Percentiles rank a stretch among this genome's conserved stretches.
These are phyloP conservation scores for Aspergillus awamori DNA, from an alignment of 2,329 filamentous ascomycete species.

Conservation along the genomic window DNA sequence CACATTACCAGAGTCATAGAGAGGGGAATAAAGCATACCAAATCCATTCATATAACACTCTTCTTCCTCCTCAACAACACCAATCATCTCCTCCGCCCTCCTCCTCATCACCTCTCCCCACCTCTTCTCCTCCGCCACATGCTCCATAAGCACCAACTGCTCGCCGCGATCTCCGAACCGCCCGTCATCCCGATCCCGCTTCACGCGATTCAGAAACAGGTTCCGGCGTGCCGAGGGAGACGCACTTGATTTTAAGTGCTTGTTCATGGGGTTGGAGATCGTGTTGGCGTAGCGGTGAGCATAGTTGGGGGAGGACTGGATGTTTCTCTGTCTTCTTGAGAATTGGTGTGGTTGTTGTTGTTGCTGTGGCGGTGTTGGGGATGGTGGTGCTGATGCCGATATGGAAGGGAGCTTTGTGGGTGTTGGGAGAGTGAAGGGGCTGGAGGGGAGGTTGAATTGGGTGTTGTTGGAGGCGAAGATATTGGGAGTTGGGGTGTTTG, in stretches of 20 bases:
- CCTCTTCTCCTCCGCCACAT: constrained; percentile 39
- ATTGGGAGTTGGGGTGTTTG: neutral
- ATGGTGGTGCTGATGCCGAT: neutral
- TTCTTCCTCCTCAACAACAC: constrained; percentile 28
- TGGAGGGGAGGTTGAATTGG: neutral
- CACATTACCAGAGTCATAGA: too few species aligned
- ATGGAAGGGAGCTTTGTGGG: neutral
- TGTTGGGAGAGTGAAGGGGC: neutral
- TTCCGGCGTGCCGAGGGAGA: constrained; percentile 38
- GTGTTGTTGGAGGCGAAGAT: neutral
- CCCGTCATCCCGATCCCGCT: constrained; percentile 41
- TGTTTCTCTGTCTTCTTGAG: neutral
- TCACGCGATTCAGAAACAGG: constrained; percentile 47
- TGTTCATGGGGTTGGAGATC: constrained; percentile 38
- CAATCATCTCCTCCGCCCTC: constrained; percentile 30
- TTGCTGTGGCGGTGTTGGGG: neutral
- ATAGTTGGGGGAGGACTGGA: constrained; percentile 29
- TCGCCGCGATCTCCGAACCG: constrained; percentile 46
- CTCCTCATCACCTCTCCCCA: constrained; percentile 45
- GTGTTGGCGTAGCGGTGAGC: constrained; percentile 40
- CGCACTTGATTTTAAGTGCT: constrained; percentile 23
- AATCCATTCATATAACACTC: constrained; percentile 27
- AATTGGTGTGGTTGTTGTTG: neutral
- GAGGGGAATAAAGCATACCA: constrained; percentile 19
- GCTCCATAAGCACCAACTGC: constrained; percentile 48